phyloP scores from a whole-genome alignment of 305 asterid species.

The Solanum chacoense region DNA sequence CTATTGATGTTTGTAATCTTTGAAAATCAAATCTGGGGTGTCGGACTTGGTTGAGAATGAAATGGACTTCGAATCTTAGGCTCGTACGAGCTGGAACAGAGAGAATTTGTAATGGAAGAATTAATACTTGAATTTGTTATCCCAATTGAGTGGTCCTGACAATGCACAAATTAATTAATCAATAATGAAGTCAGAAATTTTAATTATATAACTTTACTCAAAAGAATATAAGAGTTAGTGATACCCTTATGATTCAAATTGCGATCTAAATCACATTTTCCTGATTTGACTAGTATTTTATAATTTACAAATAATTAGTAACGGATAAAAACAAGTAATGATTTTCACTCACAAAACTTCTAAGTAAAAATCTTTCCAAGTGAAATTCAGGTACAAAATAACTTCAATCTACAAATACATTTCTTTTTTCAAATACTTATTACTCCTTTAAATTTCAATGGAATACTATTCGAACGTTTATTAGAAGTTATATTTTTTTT shows the following conservation, averaged over 20 bases:
- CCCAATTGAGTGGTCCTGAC: slow-evolving; percentile 32
- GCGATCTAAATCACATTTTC: not conserved
- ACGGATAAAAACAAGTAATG: too few relatives aligned
- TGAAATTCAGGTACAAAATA: not conserved
- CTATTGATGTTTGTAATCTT: not conserved
- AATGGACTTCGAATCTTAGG: slow-evolving; percentile 27
- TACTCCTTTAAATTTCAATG: not conserved
- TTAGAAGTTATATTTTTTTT: not conserved
- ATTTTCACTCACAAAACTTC: too few relatives aligned
- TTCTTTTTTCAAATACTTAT: not conserved
- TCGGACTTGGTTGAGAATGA: slow-evolving; percentile 7
- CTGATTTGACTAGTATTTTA: not conserved
- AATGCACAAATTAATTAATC: not conserved
- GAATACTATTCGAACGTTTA: not conserved
- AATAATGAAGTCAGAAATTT: not conserved
- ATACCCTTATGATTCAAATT: not conserved
- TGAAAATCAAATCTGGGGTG: slow-evolving; percentile 29
- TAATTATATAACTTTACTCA: not conserved
- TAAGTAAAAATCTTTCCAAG: too few relatives aligned
- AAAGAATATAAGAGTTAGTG: not conserved
- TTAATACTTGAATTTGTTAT: slow-evolving; percentile 19
- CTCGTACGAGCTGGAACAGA: not conserved
- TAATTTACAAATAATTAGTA: not conserved
- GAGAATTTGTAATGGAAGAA: not conserved
- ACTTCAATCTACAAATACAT: not conserved